These are phyloP conservation scores for Arachnomyces sp. DNA, from an alignment of 2,329 filamentous ascomycete genomes.

Conservation along the genomic window DNA sequence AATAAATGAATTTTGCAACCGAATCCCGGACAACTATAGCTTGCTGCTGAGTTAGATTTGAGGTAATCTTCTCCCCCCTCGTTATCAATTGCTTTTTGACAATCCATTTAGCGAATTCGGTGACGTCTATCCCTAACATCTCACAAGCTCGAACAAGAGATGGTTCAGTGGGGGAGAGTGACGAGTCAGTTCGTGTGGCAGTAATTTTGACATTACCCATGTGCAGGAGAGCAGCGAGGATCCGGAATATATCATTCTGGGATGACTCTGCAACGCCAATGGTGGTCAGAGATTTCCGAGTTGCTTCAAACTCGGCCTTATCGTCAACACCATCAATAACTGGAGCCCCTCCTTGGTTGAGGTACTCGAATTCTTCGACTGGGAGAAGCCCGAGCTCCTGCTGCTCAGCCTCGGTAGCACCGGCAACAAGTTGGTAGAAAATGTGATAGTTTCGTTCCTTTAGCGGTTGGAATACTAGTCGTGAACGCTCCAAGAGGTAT, in stretches of 20 bases:
- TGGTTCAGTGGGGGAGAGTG: constrained; percentile 71
- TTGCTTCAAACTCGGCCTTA: constrained; percentile 85
- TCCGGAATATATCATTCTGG: constrained; percentile 78
- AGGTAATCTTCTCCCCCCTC: constrained; percentile 93
- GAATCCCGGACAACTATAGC: constrained; percentile 92
- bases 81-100: constrained; percentile 98
- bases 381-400: constrained; percentile 71
- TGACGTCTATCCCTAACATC: constrained; percentile 78
- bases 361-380: constrained; percentile 87
- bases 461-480: constrained; percentile 91
- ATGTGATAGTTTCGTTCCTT: constrained; percentile 99
- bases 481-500: constrained; percentile 88
- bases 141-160: constrained; percentile 72
- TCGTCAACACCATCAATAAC: constrained; percentile 93
- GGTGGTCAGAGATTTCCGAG: constrained; percentile 74
- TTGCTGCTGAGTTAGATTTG: constrained; percentile 87
- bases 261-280: constrained; percentile 72
- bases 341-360: constrained; percentile 90
- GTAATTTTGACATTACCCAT: constrained; percentile 96
- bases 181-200: constrained; percentile 79
- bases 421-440: constrained; percentile 94
- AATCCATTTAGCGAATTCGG: constrained; percentile 92
- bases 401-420: constrained; percentile 75
- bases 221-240: constrained; percentile 85
- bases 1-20: constrained; percentile 98